phyloP scores from a whole-genome alignment of 208 protist species.

The Crithidia sp. region DNA sequence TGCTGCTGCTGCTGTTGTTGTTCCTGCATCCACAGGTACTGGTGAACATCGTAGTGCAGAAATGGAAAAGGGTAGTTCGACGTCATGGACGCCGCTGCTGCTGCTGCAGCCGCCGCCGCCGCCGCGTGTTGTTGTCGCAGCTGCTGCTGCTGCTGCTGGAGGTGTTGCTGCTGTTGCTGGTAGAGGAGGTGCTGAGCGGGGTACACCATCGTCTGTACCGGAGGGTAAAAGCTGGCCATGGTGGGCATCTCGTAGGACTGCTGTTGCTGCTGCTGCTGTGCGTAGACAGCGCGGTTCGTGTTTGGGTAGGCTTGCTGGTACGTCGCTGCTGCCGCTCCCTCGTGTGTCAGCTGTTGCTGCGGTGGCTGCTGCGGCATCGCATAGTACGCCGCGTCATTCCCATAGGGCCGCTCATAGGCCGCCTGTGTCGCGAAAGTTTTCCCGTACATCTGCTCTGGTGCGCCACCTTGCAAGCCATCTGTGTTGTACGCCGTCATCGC shows the following conservation, averaged over 20 bases:
- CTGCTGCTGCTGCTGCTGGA: neutral
- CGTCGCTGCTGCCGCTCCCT: constrained; percentile 15
- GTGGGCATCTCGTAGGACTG: neutral
- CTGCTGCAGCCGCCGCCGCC: constrained; percentile 3
- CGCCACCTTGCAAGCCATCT: neutral
- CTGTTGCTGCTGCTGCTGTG: constrained; percentile 2
- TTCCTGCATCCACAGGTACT: constrained; percentile 35
- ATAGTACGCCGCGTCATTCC: constrained; percentile 8
- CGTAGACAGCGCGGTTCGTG: constrained; percentile 8
- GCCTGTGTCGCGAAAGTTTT: neutral
- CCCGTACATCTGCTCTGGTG: constrained; percentile 1
- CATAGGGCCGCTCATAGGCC: neutral
- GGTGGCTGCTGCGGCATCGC: constrained; percentile 10
- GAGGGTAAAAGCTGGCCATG: neutral
- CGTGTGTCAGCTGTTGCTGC: constrained; percentile 14
- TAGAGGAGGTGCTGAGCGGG: neutral
- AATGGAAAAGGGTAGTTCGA: constrained; percentile 18
- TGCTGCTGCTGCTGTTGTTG: constrained; percentile 35
- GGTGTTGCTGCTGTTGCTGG: constrained; percentile 3
- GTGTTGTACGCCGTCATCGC: neutral
- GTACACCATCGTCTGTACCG: neutral
- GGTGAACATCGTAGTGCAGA: constrained; percentile 30
- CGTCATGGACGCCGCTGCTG: constrained; percentile 5
- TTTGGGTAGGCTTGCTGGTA: constrained; percentile 31
- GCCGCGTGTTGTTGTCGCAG: constrained; percentile 5